These are phyloP conservation scores for Lophiotrema nucula DNA, from an alignment of 495 filamentous ascomycete genomes.

Conservation along the genomic window DNA sequence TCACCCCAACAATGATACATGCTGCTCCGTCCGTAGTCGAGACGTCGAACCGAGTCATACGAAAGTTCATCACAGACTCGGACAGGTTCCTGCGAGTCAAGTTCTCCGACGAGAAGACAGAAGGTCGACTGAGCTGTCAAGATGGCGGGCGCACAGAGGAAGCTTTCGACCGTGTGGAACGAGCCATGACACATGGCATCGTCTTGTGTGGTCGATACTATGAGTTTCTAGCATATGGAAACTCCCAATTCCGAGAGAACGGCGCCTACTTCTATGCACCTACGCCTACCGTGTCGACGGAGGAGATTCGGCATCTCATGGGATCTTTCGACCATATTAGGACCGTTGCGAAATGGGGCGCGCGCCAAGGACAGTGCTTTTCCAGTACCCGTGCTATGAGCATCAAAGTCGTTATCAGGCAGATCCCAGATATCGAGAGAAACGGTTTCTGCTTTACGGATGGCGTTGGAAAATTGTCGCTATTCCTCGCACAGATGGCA, in stretches of 20 bases:
- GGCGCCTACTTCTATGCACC: slow-evolving; percentile 87
- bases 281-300: slow-evolving; percentile 57
- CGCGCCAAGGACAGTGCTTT: slow-evolving; percentile 90
- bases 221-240: slow-evolving; percentile 91
- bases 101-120: slow-evolving; percentile 78
- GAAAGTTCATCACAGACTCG: slow-evolving; percentile 62
- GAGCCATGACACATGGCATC: slow-evolving; percentile 75
- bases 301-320: slow-evolving; percentile 86
- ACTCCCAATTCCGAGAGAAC: slow-evolving; percentile 90
- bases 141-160: slow-evolving; percentile 61
- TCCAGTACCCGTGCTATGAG: slow-evolving; percentile 79
- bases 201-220: slow-evolving; percentile 75
- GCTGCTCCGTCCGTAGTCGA: slow-evolving; percentile 77
- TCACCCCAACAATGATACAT: slow-evolving; percentile 82
- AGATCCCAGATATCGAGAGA: slow-evolving; percentile 63
- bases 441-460: slow-evolving; percentile 77
- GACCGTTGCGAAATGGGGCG: slow-evolving; percentile 79
- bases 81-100: slow-evolving; percentile 89
- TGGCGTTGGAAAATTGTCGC: slow-evolving; percentile 90
- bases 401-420: slow-evolving; percentile 45
- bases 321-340: slow-evolving; percentile 76
- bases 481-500: slow-evolving; percentile 68
- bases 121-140: slow-evolving; percentile 56
- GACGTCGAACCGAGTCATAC: slow-evolving; percentile 81
- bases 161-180: slow-evolving; percentile 70